Evolutionary conservation across 2,329 filamentous ascomycete genomes (phyloP).

Genomic region (Pseudocercospora cruenta): DNA sequence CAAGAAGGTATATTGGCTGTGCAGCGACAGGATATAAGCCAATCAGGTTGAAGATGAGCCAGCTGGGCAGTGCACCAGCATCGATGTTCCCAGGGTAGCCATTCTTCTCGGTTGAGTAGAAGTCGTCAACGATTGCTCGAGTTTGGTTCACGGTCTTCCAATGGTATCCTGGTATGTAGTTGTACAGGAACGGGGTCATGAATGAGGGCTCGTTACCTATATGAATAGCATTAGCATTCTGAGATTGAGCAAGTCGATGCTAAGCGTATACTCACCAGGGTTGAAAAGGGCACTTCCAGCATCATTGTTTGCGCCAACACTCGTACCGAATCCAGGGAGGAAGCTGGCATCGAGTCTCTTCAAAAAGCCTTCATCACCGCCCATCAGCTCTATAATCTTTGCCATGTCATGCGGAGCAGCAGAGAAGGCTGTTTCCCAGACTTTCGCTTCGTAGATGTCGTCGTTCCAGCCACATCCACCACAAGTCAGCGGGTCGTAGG

Average conservation of each 20-base stretch:
- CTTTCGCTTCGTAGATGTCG: conserved; percentile 28
- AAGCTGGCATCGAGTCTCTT: conserved; percentile 26
- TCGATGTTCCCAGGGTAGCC: conserved; percentile 54
- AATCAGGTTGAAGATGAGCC: conserved; percentile 56
- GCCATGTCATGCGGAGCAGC: conserved; percentile 31
- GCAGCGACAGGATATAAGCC: conserved; percentile 55
- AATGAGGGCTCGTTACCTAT: conserved; percentile 46
- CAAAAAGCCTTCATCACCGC: conserved; percentile 24
- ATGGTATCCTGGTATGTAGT: conserved; percentile 40
- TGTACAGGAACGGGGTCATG: conserved; percentile 46
- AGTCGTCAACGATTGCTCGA: conserved; percentile 45
- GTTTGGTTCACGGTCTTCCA: conserved; percentile 44
- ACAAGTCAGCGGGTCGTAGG: conserved; percentile 26
- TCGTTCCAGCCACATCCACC: conserved; percentile 25
- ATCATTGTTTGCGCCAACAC: conserved; percentile 27
- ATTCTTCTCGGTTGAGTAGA: conserved; percentile 44
- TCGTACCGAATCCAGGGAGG: conserved; percentile 22
- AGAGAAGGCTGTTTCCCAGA: conserved; percentile 27
- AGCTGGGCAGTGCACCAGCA: conserved; percentile 54
- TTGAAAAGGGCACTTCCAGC: conserved; percentile 31
- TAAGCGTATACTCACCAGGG: conserved; percentile 12
- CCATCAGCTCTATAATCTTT: conserved; percentile 26
- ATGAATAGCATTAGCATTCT: not conserved
- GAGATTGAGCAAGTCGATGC: not conserved
- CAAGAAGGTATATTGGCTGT: conserved; percentile 52